Base-by-base conservation (phyloP, 192 early-diverging fungal genomes). In the Coemansia sp. region DNA sequence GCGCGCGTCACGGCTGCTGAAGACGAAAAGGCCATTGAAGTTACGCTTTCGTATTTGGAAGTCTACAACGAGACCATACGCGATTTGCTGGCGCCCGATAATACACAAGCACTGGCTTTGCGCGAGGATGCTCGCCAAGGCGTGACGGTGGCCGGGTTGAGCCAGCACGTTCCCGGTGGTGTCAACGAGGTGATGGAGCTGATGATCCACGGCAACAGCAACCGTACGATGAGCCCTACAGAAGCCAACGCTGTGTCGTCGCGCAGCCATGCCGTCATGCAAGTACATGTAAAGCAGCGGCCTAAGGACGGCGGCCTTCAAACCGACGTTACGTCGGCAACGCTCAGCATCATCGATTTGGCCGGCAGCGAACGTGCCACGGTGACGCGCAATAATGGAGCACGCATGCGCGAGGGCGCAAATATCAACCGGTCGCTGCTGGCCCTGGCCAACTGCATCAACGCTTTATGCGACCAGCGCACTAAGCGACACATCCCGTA, bases 51-150 rank as follows among this genome's bases (percentile, higher is more conserved):
- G 21, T 99, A 98, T 71, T 63, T 98, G 66, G 97, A 99, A 67
- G 96, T 99, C 30, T 99, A 99, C 79, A 97, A 97, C 66, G 95
- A 97, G 73, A 91, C 84, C 2, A 91, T 99, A 51, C 86, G 89
- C 10, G 97, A 99, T 68, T 70, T 99, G 46, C 71, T 92, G 66
- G 71, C 61, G 46, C 74, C 80, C 0, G 85, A 84, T 21, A 52
- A 52, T 13, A n/a, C 20, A 3, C 15, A 42, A 12, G 43, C 75
- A 5, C 66, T 95, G 70, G 88, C 91, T 23, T 68, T 95, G 49
- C 84, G 91, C 40, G 93, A 95, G 64, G 94, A 94, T 63, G 85
- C 87, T 8, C 51, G 70, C 18, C 77, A 77, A 33, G 79, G 87
- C 15, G 85, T 93, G 12, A 79, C 87, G 0, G 92, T 95, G 37